Conservation (phyloP, 768 basidiomycete species). For the Royoungia palumana region DNA sequence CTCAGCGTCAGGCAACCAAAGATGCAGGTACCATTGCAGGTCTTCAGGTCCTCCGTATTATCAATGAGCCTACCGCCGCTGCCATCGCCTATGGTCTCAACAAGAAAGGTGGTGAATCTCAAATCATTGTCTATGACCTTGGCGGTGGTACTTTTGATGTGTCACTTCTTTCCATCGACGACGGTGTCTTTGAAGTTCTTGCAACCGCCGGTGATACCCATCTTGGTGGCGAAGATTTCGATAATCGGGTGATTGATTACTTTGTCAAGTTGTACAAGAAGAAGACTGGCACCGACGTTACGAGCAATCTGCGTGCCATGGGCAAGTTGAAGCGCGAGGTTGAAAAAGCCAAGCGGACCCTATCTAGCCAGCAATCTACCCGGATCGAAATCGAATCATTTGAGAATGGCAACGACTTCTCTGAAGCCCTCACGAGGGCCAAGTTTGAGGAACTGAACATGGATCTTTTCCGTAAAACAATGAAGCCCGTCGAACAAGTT, state of each 20-base stretch:
- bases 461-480: conserved; percentile 98
- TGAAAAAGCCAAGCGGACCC: conserved; percentile 92
- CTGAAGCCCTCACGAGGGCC: conserved; percentile 94
- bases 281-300: conserved; percentile 84
- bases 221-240: conserved; percentile 95
- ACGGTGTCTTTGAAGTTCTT: conserved; percentile 87
- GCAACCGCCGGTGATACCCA: conserved; percentile 94
- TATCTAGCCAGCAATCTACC: conserved; percentile 86
- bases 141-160: conserved; percentile 99
- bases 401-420: conserved; percentile 95
- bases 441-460: conserved; percentile 99
- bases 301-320: conserved; percentile 75
- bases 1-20: conserved; percentile 98
- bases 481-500: conserved; percentile 99
- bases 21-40: conserved; percentile 95
- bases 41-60: conserved; percentile 92
- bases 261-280: conserved; percentile 88
- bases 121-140: conserved; percentile 97
- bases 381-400: conserved; percentile 95
- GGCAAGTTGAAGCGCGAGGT: conserved; percentile 92
- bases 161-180: conserved; percentile 90
- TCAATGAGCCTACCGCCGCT: conserved; percentile 97
- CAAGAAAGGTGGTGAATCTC: conserved; percentile 91
- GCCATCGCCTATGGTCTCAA: conserved; percentile 98
- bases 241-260: conserved; percentile 90